phyloP scores from a whole-genome alignment of 371 early-diverging fungal genomes.

The Apophysomyces elegans region DNA sequence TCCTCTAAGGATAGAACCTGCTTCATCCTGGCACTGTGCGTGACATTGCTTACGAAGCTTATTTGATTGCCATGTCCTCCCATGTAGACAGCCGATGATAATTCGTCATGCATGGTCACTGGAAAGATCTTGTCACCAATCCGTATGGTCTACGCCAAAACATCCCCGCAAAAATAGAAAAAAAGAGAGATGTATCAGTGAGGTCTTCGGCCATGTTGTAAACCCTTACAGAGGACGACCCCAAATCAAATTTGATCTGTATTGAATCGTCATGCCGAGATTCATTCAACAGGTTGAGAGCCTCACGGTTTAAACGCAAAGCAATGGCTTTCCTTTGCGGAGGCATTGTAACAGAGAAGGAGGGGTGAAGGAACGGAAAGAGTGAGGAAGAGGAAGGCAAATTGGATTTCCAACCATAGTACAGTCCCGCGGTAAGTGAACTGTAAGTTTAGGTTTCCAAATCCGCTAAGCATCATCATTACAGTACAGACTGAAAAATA shows the following conservation, averaged over 20 bases:
- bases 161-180: background rate
- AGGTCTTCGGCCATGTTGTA: background rate
- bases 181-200: background rate
- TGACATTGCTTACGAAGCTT: constrained; percentile 19
- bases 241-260: constrained; percentile 18
- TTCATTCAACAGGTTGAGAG: constrained; percentile 20
- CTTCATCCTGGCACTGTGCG: constrained; percentile 22
- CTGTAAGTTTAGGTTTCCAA: too few relatives aligned
- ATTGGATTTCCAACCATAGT: background rate
- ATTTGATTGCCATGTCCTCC: constrained; percentile 9
- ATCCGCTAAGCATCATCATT: too few relatives aligned
- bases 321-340: constrained; percentile 24
- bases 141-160: constrained; percentile 17
- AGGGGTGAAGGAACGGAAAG: background rate
- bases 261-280: constrained; percentile 14
- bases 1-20: constrained; percentile 31
- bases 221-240: constrained; percentile 4
- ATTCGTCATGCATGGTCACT: constrained; percentile 18
- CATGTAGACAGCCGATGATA: constrained; percentile 16
- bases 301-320: constrained; percentile 33
- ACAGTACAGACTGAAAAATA: too few relatives aligned
- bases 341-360: constrained; percentile 5
- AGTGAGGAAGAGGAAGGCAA: background rate
- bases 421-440: too few relatives aligned
- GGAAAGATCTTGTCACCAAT: constrained; percentile 26